Base-by-base conservation (phyloP, 306 rosid species). In the Alnus glutinosa region DNA sequence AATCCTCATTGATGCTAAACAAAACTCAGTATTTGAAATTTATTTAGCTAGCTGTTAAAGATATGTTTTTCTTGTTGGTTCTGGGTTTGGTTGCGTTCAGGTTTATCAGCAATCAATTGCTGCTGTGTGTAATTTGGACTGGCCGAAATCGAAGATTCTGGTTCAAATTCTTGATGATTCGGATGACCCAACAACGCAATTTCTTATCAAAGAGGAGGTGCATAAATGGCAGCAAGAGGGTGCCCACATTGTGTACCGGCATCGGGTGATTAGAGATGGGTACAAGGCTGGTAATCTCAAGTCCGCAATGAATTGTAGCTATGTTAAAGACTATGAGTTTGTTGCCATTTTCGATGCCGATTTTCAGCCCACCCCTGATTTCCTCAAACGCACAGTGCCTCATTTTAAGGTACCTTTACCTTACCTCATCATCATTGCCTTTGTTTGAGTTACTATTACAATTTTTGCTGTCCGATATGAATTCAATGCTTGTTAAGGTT, bases 291-390 rank as follows among this genome's bases (percentile, higher is more conserved):
- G 98, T 16, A 92, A 92, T 77, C 87, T 94, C 76, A 94, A 94
- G 85, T 94, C 98, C 64, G 98, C 98, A 48, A 94, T 94, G 98
- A 88, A 82, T 81, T 94, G 98, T 85, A 87, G 94, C 78, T 94
- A 94, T 59, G 97, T 94, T 1, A 89, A 75, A 81, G 97, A 94
- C 77, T 94, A 92, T 0, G 97, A 94, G 63, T 90, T 92, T 5
- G 97, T 94, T 3, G 88, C 97, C 1, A 94, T 94, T 48, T 94
- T 94, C 11, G 97, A 94, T 67, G 97, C 98, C 0, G 98, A 94
- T 80, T 94, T 94, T 83, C 98, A 94, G 80, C 97, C 98, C 7
- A 79, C 81, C 42, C 89, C 96, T 0, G 97, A 94, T 85, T 94
- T 94, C 88, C 96, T 94, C 46, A 86, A 84, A 76, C 84, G 82